Base-by-base conservation (phyloP, 495 filamentous ascomycete species). In the Extremus antarcticus region DNA sequence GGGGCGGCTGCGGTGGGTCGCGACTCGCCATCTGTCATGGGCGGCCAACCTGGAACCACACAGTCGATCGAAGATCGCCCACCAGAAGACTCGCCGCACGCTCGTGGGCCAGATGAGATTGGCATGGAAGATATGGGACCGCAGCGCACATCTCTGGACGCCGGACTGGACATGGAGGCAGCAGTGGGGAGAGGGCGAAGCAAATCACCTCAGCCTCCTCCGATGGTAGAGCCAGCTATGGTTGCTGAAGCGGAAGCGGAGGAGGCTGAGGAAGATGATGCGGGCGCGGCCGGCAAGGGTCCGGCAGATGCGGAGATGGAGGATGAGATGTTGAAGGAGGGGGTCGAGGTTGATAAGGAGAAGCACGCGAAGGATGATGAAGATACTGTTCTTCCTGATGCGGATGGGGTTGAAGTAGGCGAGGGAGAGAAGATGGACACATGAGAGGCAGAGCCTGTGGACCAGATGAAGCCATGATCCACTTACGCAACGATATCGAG, bases 111-210 rank as follows among this genome's bases (percentile, higher is more conserved):
- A 0, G 79, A 84, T 11, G 76, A 86, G 54, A 81, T 98, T 22
- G 90, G 90, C 0, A 79, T 88, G 23, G 85, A 89, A 62, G 92
- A 98, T 64, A 82, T 86, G 65, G 92, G 92, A 0, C 80, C 88
- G 17, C 91, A 95, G 66, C 73, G 56, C 16, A 39, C 53, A 38
- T 16, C 43, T n/a, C 24, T 55, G 15, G 48, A 41, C n/a, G 41
- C 41, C 9, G 49, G 50, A 15, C 51, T 73, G 39, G 70, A 72
- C 55, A 63, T 73, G 54, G 71, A 73, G 23, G 69, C 65, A 23
- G 71, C 71, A 8, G 66, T 70, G 1, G 70, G 70, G 17, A 24
- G 58, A 22, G 24, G 25, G 1, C 35, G 45, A 15, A 56, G 51
- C 17, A 55, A 40, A n/a, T 57, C 45, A 2, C 41, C 25, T 16